Base-by-base conservation (phyloP, 179 eudicot genomes). In the Carnegiea gigantea region DNA sequence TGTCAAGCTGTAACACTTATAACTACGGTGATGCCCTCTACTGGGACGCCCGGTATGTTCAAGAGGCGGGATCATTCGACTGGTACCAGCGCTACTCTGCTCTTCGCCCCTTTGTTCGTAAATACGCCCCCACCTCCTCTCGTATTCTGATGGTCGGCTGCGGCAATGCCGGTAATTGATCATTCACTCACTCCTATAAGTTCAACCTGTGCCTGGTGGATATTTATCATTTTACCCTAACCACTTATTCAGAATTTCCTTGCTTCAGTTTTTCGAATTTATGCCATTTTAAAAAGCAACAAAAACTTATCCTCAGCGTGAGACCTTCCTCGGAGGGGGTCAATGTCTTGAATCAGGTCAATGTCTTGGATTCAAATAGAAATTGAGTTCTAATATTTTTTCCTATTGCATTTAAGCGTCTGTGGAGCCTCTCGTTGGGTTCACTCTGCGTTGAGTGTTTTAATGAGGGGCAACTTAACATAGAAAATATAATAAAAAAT, bases 11-110 rank as follows among this genome's bases (percentile, higher is more conserved):
- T 87, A 93, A 89, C 80, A 82, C 98, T 1, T 95, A 93, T 94
- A 89, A 95, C 83, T 95, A 95, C 81, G 95, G 95, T 44, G 97
- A 95, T 76, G 91, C 98, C 18, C 75, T 76, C 9, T 95, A 95
- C 86, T 95, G 98, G 98, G 97, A 95, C 73, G 83, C 91, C 6
- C 92, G 98, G 21, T 95, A 93, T 79, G 79, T 90, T 3, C 90
- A 93, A 65, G 97, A 94, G 64, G 84, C 89, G 2, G 92, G 88
- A 15, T 83, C 93, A 40, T 95, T 93, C 72, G 98, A 93, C 67
- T 93, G 98, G 98, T 95, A 95, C 84, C 98, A 95, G 74, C 92
- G 94, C 3, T 95, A 95, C 88, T 88, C 91, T 23, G 92, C 95
- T 74, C 92, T 95, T 30, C 90, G 93, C 44, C 97, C 98, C 24